Evolutionary conservation across 164 flowering plant genomes (phyloP).

Genomic region (Stephania yunnanensis): DNA sequence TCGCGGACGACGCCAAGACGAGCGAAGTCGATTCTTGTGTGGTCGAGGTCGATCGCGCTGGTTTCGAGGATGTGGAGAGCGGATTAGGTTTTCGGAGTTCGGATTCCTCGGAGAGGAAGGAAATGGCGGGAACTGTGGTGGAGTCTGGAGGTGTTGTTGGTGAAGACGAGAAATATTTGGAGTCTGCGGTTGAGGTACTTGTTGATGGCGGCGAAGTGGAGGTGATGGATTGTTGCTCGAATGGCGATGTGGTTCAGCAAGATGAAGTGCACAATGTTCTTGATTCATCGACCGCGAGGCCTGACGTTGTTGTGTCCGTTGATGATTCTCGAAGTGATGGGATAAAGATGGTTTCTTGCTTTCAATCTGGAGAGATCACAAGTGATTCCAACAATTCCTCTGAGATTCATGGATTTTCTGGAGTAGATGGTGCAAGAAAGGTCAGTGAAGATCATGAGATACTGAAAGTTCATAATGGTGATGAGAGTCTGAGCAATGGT

Average conservation of each 20-base stretch:
- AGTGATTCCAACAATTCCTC: neutral
- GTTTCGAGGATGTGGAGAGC: neutral
- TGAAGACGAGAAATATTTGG: neutral
- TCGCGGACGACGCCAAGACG: neutral
- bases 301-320: neutral
- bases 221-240: neutral
- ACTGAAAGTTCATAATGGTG: neutral
- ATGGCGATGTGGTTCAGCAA: neutral
- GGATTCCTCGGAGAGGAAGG: neutral
- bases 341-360: neutral
- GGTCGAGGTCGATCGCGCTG: neutral
- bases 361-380: neutral
- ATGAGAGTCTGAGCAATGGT: neutral
- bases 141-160: neutral
- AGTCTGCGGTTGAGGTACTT: neutral
- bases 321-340: neutral
- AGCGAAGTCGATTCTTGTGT: neutral
- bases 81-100: neutral
- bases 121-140: neutral
- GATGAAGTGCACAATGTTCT: neutral
- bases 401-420: neutral
- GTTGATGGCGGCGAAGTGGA: neutral
- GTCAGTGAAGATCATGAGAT: neutral
- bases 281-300: neutral
- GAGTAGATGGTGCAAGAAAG: neutral